Evolutionary conservation across 257 asterid genomes (phyloP).

Genomic region (Osmanthus fragrans): DNA sequence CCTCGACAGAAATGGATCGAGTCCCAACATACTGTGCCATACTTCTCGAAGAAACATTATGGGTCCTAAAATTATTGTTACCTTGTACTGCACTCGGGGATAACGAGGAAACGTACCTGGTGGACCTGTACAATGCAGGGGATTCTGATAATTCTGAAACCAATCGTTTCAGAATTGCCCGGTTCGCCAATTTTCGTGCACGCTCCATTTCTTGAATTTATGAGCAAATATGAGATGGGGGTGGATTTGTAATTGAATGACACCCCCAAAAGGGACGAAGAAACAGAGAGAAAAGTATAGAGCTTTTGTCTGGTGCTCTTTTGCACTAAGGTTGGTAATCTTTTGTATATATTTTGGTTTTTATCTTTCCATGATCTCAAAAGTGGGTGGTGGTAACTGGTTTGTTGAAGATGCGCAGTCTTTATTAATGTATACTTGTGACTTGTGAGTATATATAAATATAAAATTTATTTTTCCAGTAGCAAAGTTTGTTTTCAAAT

Average conservation of each 20-base stretch:
- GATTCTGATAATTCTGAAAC: constrained; percentile 54
- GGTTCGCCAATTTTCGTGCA: constrained; percentile 67
- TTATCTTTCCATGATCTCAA: constrained; percentile 29
- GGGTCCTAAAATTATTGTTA: constrained; percentile 14
- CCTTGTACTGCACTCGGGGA: constrained; percentile 54
- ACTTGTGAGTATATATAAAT: neutral
- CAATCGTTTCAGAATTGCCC: constrained; percentile 63
- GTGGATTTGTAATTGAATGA: neutral
- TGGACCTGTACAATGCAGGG: constrained; percentile 36
- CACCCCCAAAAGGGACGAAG: constrained; percentile 27
- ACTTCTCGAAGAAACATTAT: constrained; percentile 18
- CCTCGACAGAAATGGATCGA: constrained; percentile 72
- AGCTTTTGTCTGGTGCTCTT: constrained; percentile 19
- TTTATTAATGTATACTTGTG: neutral
- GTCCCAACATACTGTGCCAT: constrained; percentile 21
- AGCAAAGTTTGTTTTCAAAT: neutral
- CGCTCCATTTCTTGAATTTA: constrained; percentile 56
- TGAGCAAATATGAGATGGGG: neutral
- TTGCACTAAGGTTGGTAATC: constrained; percentile 20
- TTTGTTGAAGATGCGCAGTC: constrained; percentile 38
- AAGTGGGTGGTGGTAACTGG: constrained; percentile 52
- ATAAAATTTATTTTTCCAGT: neutral
- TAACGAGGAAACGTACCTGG: constrained; percentile 73
- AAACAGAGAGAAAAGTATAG: constrained; percentile 17
- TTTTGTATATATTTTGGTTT: constrained; percentile 14